These are phyloP conservation scores for Metarhizium rileyi DNA, from an alignment of 2,329 filamentous ascomycete species.

Conservation along the genomic window DNA sequence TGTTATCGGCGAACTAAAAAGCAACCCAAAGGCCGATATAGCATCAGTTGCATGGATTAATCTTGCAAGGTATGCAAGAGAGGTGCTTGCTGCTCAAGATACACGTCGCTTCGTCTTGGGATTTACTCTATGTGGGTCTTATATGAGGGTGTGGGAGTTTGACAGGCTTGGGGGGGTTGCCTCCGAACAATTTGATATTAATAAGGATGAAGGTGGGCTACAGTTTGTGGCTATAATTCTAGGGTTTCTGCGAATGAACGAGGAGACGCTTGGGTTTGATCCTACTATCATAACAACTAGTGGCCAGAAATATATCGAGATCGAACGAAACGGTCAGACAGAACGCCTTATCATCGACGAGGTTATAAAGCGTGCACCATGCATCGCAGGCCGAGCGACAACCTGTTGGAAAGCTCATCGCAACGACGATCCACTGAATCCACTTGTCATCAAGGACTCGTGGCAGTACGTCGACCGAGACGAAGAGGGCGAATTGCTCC, in stretches of 20 bases:
- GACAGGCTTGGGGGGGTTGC: conserved; percentile 33
- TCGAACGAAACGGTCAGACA: conserved; percentile 24
- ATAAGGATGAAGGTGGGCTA: conserved; percentile 17
- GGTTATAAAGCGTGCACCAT: conserved; percentile 22
- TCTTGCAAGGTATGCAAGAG: conserved; percentile 30
- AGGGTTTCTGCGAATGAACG: conserved; percentile 5
- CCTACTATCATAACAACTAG: conserved; percentile 24
- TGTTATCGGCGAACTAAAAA: conserved; percentile 35
- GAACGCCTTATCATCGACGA: conserved; percentile 32
- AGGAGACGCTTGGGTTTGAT: conserved; percentile 33
- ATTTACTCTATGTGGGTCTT: conserved; percentile 34
- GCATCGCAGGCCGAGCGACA: conserved; percentile 29
- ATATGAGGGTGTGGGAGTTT: conserved; percentile 37
- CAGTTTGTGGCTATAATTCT: conserved; percentile 31
- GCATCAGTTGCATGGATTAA: conserved; percentile 27
- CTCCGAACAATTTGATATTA: conserved; percentile 34
- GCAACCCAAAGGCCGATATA: conserved; percentile 24
- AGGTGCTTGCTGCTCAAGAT: conserved; percentile 28
- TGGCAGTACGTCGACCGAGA: conserved; percentile 24
- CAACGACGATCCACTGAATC: conserved; percentile 18
- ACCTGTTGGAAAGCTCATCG: conserved; percentile 36
- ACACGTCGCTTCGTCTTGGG: conserved; percentile 33
- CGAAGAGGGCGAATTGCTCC: conserved; percentile 31
- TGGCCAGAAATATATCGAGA: conserved; percentile 26
- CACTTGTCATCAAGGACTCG: conserved; percentile 35